phyloP scores from a whole-genome alignment of 257 asterid species.

The Paraleonurus japonicus region DNA sequence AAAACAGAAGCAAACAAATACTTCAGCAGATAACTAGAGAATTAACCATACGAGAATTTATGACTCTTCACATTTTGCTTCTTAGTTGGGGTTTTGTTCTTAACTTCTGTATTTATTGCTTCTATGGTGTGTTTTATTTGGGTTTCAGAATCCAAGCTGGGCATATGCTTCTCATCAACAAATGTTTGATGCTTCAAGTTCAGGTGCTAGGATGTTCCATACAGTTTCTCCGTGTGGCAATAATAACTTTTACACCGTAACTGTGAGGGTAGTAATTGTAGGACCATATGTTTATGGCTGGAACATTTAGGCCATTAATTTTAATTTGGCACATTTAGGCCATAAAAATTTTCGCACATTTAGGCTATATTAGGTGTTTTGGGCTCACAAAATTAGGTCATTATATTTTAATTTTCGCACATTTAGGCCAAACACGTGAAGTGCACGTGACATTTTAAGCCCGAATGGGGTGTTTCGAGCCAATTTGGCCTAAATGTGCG shows the following conservation, averaged over 20 bases:
- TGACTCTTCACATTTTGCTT: background rate
- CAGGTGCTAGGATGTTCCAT: constrained; percentile 54
- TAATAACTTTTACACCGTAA: background rate
- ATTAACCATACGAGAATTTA: background rate
- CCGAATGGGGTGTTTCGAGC: background rate
- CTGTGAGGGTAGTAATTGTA: background rate
- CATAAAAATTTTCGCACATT: too few relatives aligned
- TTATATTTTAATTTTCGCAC: background rate
- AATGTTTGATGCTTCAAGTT: constrained; percentile 71
- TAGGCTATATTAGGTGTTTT: too few relatives aligned
- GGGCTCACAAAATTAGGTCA: too few relatives aligned
- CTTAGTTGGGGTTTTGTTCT: background rate
- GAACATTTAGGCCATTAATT: background rate
- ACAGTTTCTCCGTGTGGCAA: constrained; percentile 17
- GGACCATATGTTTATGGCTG: too few relatives aligned
- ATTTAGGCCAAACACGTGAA: background rate
- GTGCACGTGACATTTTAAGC: background rate
- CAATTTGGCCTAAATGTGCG: background rate
- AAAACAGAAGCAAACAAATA: background rate
- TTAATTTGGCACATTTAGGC: background rate
- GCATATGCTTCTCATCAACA: constrained; percentile 59
- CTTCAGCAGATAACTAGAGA: background rate
- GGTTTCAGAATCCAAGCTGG: constrained; percentile 59
- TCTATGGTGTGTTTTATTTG: constrained; percentile 26
- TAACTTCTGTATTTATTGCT: constrained; percentile 14